Evolutionary conservation across 768 basidiomycete genomes (phyloP), one percentile per base, ranked within the genome.

Genomic region (Rubroboletus satanas): DNA sequence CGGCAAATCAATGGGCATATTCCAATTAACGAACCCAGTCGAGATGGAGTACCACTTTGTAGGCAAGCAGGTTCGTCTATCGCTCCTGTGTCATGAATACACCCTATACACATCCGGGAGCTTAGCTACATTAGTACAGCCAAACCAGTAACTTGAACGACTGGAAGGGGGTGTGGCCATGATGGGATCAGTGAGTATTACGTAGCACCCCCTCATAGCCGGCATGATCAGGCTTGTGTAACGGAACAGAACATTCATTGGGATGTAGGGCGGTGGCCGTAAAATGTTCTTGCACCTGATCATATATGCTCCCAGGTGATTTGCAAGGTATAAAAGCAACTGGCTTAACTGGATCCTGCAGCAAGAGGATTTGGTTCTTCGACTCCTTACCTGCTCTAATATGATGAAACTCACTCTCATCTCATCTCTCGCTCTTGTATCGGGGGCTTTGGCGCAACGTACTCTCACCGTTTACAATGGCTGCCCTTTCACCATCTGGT

Each of bases 401-500:
- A 58, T 18, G 38, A 73, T 69, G 58, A 67, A 59, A 54, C 53
- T 64, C 37, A 41, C 62, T 36, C 52, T 65, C 46, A 51, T 66
- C 31, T 55, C 69, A 21, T 64, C 68, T 35, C 56, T 71, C 42
- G 68, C 67, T 28, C 58, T 76, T 38, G 39, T 70, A 18, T 69
- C 72, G 3, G 56, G 46, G 52, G 70, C 49, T n/a, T 71, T 73
- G 38, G 67, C 73, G n/a, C 82, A 77, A 41, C 79, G 85, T 33
- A 84, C 79, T 28, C 77, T 88, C 58, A 83, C 79, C 0, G 82
- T 82, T 26, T 74, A 75, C 62, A 88, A 87, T 70, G 75, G 70
- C 3, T 87, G 86, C 62, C 78, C 83, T 0, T 87, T 84, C 69
- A 87, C 84, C 4, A 77, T 87, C 56, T 87, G 86, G 86, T 85